A percentile compares a stretch with the other conserved stretches of the same genome.
Conservation (phyloP, 1,139 yeast species). For the Protomyces arabidopsidicola region DNA sequence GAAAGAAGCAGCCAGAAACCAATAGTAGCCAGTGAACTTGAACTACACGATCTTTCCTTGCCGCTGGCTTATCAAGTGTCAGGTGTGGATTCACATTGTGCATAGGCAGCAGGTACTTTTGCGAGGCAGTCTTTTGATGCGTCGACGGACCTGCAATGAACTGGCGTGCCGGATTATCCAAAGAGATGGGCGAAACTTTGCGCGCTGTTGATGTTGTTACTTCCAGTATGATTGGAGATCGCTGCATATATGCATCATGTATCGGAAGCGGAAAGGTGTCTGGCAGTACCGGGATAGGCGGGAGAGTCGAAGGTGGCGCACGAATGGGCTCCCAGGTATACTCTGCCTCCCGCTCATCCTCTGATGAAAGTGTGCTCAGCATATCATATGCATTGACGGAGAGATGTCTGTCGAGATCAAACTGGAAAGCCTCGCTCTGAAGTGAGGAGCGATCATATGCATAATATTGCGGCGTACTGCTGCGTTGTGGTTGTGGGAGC, state of each 20-base stretch:
- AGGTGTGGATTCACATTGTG: not conserved
- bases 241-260: not conserved
- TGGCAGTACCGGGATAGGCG: constrained; percentile 19
- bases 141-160: not conserved
- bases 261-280: not conserved
- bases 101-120: constrained; percentile 1
- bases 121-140: constrained; percentile 11
- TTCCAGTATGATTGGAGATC: not conserved
- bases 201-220: not conserved
- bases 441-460: not conserved
- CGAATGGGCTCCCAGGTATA: constrained; percentile 3
- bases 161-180: not conserved
- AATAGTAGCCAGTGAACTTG: constrained; percentile 8
- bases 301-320: constrained; percentile 9
- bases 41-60: not conserved
- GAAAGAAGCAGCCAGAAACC: constrained; percentile 1
- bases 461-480: not conserved
- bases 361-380: not conserved
- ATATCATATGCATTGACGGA: not conserved
- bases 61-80: constrained; percentile 13
- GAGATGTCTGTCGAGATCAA: not conserved
- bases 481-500: not conserved
- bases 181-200: not conserved
- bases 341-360: not conserved
- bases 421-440: not conserved